A percentile compares a stretch with the other conserved stretches of the same genome.
Conservation (phyloP, 768 basidiomycete species). For the Zangia roseola region DNA sequence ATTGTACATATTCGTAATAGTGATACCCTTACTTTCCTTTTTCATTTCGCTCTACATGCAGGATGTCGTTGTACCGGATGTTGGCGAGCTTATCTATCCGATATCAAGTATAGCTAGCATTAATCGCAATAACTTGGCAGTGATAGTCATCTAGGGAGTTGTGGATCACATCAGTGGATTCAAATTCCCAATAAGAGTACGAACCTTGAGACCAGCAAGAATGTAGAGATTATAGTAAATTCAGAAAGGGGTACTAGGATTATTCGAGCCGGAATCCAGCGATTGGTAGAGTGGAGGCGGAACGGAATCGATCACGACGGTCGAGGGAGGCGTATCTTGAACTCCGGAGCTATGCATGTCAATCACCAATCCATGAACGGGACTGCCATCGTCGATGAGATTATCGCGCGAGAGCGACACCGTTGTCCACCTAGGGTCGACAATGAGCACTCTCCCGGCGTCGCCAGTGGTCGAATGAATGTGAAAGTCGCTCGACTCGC, state of each 20-base stretch:
- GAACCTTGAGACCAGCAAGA: no score
- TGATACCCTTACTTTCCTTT: no score
- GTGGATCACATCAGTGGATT: no score
- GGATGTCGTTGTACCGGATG: neutral
- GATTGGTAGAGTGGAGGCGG: slow-evolving; percentile 3
- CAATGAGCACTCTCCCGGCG: neutral
- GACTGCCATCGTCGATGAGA: neutral
- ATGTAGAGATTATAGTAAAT: no score
- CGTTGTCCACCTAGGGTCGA: neutral
- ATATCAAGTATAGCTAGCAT: neutral
- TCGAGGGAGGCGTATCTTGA: neutral
- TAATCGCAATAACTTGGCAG: neutral
- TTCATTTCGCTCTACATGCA: neutral
- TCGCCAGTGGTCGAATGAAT: neutral
- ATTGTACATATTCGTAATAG: neutral
- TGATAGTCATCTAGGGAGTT: no score
- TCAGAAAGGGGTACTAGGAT: no score
- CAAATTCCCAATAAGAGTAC: no score
- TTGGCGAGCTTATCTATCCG: neutral
- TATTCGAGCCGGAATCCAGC: neutral
- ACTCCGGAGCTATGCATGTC: neutral
- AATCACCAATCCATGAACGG: neutral
- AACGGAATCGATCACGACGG: neutral
- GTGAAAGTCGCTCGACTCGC: neutral
- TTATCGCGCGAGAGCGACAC: neutral